Evolutionary conservation across 176 grass and related monocot genomes (phyloP).

Genomic region (Ensete ventricosum): DNA sequence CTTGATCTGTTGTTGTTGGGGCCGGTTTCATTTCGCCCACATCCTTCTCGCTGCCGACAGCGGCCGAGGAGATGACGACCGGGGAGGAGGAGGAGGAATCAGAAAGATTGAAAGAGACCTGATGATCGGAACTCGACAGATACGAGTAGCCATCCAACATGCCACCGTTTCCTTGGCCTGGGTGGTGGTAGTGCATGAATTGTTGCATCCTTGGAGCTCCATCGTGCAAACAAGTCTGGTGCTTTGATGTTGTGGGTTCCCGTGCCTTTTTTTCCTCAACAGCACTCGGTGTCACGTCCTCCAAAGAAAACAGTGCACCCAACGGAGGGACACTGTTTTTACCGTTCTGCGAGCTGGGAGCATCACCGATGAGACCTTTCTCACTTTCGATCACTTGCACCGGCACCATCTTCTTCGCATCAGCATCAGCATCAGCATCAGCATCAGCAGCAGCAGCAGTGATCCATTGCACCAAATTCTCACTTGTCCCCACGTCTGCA

Average conservation of each 20-base stretch:
- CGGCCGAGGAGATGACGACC: conserved; percentile 29
- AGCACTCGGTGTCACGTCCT: conserved; percentile 28
- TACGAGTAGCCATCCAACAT: conserved; percentile 78
- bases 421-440: conserved; percentile 2
- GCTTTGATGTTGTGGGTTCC: conserved; percentile 46
- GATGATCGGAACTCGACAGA: conserved; percentile 49
- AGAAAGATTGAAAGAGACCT: conserved; percentile 27
- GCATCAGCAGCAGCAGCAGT: conserved; percentile 21
- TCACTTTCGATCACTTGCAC: conserved; percentile 25
- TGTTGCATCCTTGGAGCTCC: conserved; percentile 52
- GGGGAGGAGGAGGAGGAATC: conserved; percentile 16
- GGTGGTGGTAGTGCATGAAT: conserved; percentile 84
- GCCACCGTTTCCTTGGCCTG: conserved; percentile 52
- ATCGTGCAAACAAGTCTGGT: conserved; percentile 33
- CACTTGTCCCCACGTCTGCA: conserved; percentile 24
- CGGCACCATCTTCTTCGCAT: conserved; percentile 26
- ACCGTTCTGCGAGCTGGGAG: conserved; percentile 28
- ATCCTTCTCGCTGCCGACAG: conserved; percentile 38
- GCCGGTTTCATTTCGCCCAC: conserved; percentile 53
- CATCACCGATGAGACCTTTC: conserved; percentile 25
- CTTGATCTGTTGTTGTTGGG: conserved; percentile 41
- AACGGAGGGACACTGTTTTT: conserved; percentile 29
- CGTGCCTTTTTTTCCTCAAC: conserved; percentile 46
- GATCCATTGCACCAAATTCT: conserved; percentile 35
- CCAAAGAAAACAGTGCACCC: conserved; percentile 59